phyloP scores from a whole-genome alignment of 768 basidiomycete genomes.

The Zangia roseola region DNA sequence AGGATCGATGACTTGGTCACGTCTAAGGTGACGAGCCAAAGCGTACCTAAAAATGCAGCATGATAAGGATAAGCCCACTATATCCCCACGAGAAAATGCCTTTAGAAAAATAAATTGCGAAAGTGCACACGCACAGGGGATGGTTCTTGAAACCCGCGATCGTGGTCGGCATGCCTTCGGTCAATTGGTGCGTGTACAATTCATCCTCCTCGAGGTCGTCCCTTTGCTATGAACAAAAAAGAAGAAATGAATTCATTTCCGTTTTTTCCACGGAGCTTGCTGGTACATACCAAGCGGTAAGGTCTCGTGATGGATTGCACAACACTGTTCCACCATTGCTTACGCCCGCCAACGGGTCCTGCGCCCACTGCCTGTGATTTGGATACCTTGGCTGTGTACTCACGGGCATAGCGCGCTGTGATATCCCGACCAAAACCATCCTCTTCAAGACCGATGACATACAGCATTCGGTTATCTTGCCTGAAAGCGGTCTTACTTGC shows the following conservation, averaged over 20 bases:
- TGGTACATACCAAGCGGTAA: slow-evolving; percentile 70
- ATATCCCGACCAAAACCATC: slow-evolving; percentile 92
- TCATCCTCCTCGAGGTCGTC: slow-evolving; percentile 94
- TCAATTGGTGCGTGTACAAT: slow-evolving; percentile 69
- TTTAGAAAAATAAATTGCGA: background rate
- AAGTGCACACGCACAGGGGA: slow-evolving; percentile 56
- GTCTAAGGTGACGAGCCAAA: slow-evolving; percentile 82
- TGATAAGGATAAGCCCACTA: slow-evolving; percentile 4
- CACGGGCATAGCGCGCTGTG: slow-evolving; percentile 82
- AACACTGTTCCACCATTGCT: slow-evolving; percentile 85
- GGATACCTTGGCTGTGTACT: slow-evolving; percentile 77
- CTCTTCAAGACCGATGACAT: slow-evolving; percentile 93
- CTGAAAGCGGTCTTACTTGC: slow-evolving; percentile 15
- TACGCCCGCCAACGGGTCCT: slow-evolving; percentile 51
- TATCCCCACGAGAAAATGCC: slow-evolving; percentile 24
- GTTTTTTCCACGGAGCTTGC: slow-evolving; percentile 14
- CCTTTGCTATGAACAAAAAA: slow-evolving; percentile 57
- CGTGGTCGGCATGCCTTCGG: slow-evolving; percentile 91
- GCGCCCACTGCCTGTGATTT: slow-evolving; percentile 68
- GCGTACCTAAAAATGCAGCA: slow-evolving; percentile 56
- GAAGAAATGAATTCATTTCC: slow-evolving; percentile 17
- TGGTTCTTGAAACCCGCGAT: slow-evolving; percentile 95
- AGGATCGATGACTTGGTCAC: slow-evolving; percentile 83
- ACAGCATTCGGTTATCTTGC: slow-evolving; percentile 83
- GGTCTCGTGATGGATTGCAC: slow-evolving; percentile 63